Evolutionary conservation across 2,329 filamentous ascomycete species (phyloP).

Genomic region (Aspergillus quadricinctus): DNA sequence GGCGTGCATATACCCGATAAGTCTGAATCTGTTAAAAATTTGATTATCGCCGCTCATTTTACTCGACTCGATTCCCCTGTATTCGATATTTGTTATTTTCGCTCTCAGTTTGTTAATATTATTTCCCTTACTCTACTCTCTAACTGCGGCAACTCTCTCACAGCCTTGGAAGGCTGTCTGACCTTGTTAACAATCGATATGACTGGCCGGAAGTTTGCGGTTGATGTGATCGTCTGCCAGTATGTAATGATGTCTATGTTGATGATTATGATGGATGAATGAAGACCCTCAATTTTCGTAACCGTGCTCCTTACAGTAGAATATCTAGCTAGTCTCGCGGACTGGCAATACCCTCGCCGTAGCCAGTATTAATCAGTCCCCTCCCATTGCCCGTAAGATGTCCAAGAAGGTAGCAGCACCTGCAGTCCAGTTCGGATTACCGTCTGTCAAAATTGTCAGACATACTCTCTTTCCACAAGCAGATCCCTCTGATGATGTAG

Average conservation of each 20-base stretch:
- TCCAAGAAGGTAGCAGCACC: too few species aligned
- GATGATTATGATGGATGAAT: conserved; percentile 1
- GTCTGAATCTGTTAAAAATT: conserved; percentile 13
- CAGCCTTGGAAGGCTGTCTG: conserved; percentile 6
- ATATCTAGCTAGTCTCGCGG: too few species aligned
- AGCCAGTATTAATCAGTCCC: too few species aligned
- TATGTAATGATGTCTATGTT: conserved; percentile 13
- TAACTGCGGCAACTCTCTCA: conserved; percentile 13
- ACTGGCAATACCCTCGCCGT: too few species aligned
- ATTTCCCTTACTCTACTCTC: conserved; percentile 19
- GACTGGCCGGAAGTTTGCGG: not conserved
- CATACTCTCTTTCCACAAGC: too few species aligned
- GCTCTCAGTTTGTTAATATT: conserved; percentile 13
- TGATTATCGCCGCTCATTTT: conserved; percentile 17
- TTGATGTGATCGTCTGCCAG: conserved; percentile 3
- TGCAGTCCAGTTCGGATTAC: too few species aligned
- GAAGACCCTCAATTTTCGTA: not conserved
- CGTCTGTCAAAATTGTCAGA: too few species aligned
- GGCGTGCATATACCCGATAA: conserved; percentile 24
- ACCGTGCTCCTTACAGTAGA: too few species aligned
- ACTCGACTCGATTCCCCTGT: conserved; percentile 32
- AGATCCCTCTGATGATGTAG: too few species aligned
- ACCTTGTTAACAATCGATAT: not conserved
- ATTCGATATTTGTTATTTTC: conserved; percentile 23
- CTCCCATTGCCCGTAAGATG: too few species aligned